Percentiles rank a stretch among this genome's conserved stretches.
Evolutionary conservation across 1,139 yeast genomes (phyloP).

Genomic region (Sugiyamaella grinbergsii): DNA sequence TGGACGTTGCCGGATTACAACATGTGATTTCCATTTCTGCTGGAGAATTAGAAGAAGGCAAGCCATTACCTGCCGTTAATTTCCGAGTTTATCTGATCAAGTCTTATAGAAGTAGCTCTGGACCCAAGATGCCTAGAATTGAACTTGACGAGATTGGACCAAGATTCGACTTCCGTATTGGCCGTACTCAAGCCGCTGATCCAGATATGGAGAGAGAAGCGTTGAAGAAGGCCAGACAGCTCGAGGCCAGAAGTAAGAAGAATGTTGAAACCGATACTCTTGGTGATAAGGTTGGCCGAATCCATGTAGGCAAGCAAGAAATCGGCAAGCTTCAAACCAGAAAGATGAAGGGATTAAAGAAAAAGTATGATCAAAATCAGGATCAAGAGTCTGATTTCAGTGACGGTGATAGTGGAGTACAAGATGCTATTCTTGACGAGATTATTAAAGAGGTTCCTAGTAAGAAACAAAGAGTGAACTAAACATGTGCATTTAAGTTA

Average conservation of each 20-base stretch:
- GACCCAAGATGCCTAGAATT: conserved; percentile 89
- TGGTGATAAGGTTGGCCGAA: conserved; percentile 97
- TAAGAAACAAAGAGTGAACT: conserved; percentile 30
- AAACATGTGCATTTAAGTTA: conserved; percentile 4
- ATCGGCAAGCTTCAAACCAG: conserved; percentile 87
- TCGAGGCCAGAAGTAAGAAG: conserved; percentile 83
- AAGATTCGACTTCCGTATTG: conserved; percentile 87
- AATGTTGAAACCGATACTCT: conserved; percentile 80
- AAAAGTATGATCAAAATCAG: conserved; percentile 73
- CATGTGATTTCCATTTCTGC: conserved; percentile 83
- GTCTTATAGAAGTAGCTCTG: conserved; percentile 64
- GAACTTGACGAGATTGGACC: conserved; percentile 97
- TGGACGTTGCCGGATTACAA: conserved; percentile 94
- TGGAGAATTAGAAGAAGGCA: conserved; percentile 62
- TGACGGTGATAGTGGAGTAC: conserved; percentile 17
- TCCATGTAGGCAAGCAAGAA: conserved; percentile 96
- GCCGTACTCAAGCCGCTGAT: conserved; percentile 80
- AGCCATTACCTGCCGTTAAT: conserved; percentile 71
- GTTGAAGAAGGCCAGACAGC: conserved; percentile 73
- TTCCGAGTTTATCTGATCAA: conserved; percentile 90
- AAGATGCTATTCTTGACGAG: conserved; percentile 24
- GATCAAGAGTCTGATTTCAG: conserved; percentile 29
- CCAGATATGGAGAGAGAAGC: conserved; percentile 95
- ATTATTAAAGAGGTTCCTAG: conserved; percentile 25
- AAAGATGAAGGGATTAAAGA: conserved; percentile 97